Evolutionary conservation across 2,329 filamentous ascomycete genomes (phyloP).

Genomic region (Botrytis deweyae): DNA sequence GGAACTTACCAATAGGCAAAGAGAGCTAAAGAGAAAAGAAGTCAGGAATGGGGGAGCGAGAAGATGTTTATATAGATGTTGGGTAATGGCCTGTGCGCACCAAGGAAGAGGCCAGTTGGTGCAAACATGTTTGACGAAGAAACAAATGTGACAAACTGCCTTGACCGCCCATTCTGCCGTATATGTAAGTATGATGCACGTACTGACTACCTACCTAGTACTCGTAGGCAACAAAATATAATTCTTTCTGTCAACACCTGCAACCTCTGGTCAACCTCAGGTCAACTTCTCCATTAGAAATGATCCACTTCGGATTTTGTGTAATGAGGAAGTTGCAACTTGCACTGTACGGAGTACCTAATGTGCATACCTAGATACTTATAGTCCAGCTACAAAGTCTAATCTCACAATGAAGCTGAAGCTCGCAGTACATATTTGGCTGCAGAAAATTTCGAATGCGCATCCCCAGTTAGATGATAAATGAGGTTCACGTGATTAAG

Average conservation of each 20-base stretch:
- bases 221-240: neutral
- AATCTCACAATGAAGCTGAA: neutral
- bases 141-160: neutral
- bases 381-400: neutral
- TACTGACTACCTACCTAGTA: no score
- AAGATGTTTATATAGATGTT: neutral
- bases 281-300: neutral
- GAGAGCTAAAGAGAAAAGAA: conserved; percentile 47
- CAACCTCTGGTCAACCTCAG: neutral
- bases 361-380: neutral
- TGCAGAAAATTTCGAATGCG: neutral
- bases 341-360: neutral
- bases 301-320: neutral
- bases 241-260: neutral
- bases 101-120: neutral
- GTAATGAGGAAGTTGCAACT: neutral
- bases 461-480: neutral
- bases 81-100: neutral
- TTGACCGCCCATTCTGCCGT: conserved; percentile 2
- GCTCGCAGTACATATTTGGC: neutral
- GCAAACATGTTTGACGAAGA: conserved; percentile 4
- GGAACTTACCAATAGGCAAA: conserved; percentile 50
- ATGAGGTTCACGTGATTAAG: neutral
- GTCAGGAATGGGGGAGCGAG: conserved; percentile 18
- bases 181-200: neutral